Conservation (phyloP, 1,284 basidiomycete species). For the Cryptococcus sp. region DNA sequence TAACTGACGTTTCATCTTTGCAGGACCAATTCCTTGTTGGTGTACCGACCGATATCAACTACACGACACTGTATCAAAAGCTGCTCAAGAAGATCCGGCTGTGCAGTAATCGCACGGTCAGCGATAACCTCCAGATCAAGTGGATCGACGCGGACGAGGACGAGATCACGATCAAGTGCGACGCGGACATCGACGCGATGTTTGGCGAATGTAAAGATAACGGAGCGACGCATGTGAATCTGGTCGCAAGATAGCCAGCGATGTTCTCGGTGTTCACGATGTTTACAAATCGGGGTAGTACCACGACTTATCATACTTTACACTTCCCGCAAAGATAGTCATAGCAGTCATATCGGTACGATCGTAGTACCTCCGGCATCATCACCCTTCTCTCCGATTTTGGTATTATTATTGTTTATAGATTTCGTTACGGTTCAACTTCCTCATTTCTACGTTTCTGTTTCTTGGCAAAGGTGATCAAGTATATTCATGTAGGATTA, state of each 20-base stretch:
- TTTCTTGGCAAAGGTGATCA: too few species aligned
- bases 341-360: too few species aligned
- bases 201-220: constrained; percentile 39
- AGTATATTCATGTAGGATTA: too few species aligned
- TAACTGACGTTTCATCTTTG: constrained; percentile 39
- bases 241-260: constrained; percentile 19
- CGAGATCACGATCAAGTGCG: constrained; percentile 45
- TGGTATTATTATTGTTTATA: too few species aligned
- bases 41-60: constrained; percentile 74
- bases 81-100: constrained; percentile 89
- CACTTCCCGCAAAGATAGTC: too few species aligned
- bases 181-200: constrained; percentile 49
- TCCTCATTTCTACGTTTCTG: too few species aligned
- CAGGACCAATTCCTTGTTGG: constrained; percentile 92
- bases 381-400: too few species aligned
- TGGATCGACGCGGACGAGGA: constrained; percentile 49
- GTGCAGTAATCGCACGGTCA: constrained; percentile 63
- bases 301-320: too few species aligned
- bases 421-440: too few species aligned
- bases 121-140: constrained; percentile 36
- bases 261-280: too few species aligned
- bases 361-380: too few species aligned
- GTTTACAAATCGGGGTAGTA: too few species aligned
- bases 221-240: constrained; percentile 21
- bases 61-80: constrained; percentile 78